phyloP scores from a whole-genome alignment of 352 stramenopile species.

The Phytophthora fragariae region DNA sequence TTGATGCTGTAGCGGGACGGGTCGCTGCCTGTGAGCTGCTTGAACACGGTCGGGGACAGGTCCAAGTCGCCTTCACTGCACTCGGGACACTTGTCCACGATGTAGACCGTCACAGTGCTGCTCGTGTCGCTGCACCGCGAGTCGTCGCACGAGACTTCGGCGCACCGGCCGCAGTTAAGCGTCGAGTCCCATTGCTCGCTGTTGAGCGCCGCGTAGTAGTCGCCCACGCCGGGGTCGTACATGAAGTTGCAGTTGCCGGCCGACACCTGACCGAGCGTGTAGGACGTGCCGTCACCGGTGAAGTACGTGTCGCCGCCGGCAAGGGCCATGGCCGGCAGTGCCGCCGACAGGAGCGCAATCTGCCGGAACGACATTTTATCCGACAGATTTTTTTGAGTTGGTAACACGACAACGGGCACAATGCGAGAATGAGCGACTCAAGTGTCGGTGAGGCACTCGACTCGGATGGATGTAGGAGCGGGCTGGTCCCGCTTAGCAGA shows the following conservation, averaged over 20 bases:
- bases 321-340: constrained; percentile 24
- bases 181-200: constrained; percentile 61
- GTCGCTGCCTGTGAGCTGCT: constrained; percentile 48
- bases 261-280: constrained; percentile 40
- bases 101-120: constrained; percentile 54
- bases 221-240: constrained; percentile 44
- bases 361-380: constrained; percentile 22
- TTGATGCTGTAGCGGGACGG: constrained; percentile 53
- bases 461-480: constrained; percentile 10
- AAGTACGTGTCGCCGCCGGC: constrained; percentile 38
- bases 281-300: constrained; percentile 58
- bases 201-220: constrained; percentile 80
- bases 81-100: constrained; percentile 77
- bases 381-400: constrained; percentile 11
- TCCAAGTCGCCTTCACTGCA: constrained; percentile 68
- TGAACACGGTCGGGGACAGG: constrained; percentile 57
- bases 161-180: constrained; percentile 69
- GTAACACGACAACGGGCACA: constrained; percentile 8
- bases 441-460: neutral
- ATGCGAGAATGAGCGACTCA: neutral
- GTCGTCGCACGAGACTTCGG: constrained; percentile 69
- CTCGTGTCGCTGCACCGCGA: constrained; percentile 48
- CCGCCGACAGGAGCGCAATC: constrained; percentile 11
- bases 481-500: constrained; percentile 19
- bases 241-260: constrained; percentile 67